phyloP scores from a whole-genome alignment of 2,329 filamentous ascomycete species.

The Torrubiella hemipterigena region DNA sequence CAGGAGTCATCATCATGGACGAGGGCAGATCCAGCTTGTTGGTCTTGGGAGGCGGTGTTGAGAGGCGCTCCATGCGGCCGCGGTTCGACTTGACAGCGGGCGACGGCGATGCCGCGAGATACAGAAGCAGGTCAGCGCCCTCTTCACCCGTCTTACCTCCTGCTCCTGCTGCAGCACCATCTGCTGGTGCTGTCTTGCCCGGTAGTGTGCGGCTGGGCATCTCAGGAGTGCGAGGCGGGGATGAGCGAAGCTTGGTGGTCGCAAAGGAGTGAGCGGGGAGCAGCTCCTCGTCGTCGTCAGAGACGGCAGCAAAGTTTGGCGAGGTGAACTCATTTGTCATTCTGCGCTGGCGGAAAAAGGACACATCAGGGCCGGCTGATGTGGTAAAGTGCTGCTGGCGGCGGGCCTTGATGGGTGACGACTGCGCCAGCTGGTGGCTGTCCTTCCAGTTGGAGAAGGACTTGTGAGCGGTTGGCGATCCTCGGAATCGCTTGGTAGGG shows the following conservation, averaged over 20 bases:
- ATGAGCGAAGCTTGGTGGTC: constrained; percentile 53
- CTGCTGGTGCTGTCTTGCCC: constrained; percentile 31
- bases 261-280: constrained; percentile 67
- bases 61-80: constrained; percentile 54
- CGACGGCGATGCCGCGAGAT: constrained; percentile 83
- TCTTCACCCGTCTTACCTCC: constrained; percentile 58
- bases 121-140: constrained; percentile 69
- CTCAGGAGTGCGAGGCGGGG: constrained; percentile 75
- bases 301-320: constrained; percentile 48
- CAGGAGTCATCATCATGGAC: constrained; percentile 82
- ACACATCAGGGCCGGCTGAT: constrained; percentile 58
- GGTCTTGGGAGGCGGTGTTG: constrained; percentile 64
- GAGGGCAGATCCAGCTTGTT: constrained; percentile 58
- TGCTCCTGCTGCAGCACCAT: constrained; percentile 31
- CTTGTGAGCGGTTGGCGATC: constrained; percentile 47
- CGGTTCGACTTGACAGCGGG: constrained; percentile 52
- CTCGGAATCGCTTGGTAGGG: constrained; percentile 57
- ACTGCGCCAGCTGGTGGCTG: constrained; percentile 65
- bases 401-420: constrained; percentile 71
- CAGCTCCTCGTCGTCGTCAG: constrained; percentile 75
- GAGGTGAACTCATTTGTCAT: constrained; percentile 52
- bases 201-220: constrained; percentile 41
- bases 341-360: constrained; percentile 64
- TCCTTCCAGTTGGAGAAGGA: constrained; percentile 62
- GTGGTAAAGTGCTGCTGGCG: constrained; percentile 66